phyloP scores from a whole-genome alignment of 371 early-diverging fungal species.

The Saksenaea oblongispora region DNA sequence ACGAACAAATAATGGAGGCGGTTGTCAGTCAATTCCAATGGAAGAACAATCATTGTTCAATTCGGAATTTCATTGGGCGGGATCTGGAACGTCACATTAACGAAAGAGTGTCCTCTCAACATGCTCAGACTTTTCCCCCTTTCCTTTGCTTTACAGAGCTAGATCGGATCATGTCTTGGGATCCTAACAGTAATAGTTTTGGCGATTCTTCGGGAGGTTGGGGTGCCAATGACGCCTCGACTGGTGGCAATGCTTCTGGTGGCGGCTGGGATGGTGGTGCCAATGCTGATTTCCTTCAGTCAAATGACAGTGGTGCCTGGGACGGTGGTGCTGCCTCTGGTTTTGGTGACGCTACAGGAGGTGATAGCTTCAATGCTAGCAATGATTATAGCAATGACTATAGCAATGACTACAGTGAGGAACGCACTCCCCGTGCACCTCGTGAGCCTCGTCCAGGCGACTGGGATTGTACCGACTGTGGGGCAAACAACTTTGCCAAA shows the following conservation, averaged over 20 bases:
- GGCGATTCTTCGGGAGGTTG: conserved; percentile 14
- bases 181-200: conserved; percentile 15
- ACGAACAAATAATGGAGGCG: too few species aligned
- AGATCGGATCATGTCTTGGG: conserved; percentile 20
- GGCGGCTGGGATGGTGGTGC: conserved; percentile 12
- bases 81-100: neutral
- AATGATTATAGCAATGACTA: conserved; percentile 5
- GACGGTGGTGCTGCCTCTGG: conserved; percentile 9
- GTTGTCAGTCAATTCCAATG: too few species aligned
- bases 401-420: neutral
- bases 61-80: neutral
- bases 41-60: too few species aligned
- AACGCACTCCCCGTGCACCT: neutral
- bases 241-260: neutral
- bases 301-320: conserved; percentile 14
- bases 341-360: conserved; percentile 5
- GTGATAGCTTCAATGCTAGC: conserved; percentile 1
- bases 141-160: neutral
- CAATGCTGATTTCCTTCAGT: conserved; percentile 5
- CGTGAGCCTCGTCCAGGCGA: conserved; percentile 60
- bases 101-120: too few species aligned
- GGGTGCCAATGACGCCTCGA: conserved; percentile 10
- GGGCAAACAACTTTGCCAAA: conserved; percentile 66
- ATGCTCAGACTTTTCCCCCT: neutral
- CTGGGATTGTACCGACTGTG: conserved; percentile 70